A percentile compares a stretch with the other conserved stretches of the same genome.
These are phyloP conservation scores for Cystoderma amianthinum DNA, from an alignment of 768 basidiomycete genomes.

Conservation along the genomic window DNA sequence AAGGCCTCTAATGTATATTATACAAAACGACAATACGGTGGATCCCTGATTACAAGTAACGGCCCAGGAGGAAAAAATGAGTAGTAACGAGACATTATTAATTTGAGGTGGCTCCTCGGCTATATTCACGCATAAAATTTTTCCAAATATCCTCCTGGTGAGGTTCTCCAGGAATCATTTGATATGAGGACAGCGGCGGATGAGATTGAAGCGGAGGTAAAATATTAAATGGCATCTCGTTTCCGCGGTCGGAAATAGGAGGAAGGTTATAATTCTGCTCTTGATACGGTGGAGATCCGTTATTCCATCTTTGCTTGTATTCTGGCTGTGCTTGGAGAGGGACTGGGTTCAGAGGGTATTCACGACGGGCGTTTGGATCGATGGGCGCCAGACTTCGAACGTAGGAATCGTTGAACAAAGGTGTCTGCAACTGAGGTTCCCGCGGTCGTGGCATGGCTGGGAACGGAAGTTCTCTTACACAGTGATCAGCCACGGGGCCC, in stretches of 20 bases:
- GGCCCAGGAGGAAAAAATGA: too few relatives aligned
- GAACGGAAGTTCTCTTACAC: not conserved
- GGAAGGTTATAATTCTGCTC: not conserved
- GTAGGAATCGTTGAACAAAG: not conserved
- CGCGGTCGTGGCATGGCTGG: not conserved
- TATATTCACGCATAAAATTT: constrained; percentile 24
- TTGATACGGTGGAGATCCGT: not conserved
- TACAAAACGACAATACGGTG: not conserved
- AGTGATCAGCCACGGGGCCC: not conserved
- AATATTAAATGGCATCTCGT: constrained; percentile 5
- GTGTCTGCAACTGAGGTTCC: not conserved
- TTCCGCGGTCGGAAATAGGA: not conserved
- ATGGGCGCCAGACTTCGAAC: not conserved
- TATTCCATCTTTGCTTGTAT: not conserved
- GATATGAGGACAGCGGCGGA: constrained; percentile 5
- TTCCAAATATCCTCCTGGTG: constrained; percentile 33
- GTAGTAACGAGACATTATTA: not conserved
- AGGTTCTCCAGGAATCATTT: constrained; percentile 7
- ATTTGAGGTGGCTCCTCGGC: constrained; percentile 1
- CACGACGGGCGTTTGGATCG: not conserved
- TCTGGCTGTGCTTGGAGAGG: not conserved
- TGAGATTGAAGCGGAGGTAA: constrained; percentile 2
- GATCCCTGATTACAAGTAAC: not conserved
- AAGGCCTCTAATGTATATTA: not conserved
- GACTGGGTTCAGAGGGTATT: not conserved